Evolutionary conservation across 1,284 basidiomycete genomes (phyloP).

Genomic region (Meripilus lineatus): DNA sequence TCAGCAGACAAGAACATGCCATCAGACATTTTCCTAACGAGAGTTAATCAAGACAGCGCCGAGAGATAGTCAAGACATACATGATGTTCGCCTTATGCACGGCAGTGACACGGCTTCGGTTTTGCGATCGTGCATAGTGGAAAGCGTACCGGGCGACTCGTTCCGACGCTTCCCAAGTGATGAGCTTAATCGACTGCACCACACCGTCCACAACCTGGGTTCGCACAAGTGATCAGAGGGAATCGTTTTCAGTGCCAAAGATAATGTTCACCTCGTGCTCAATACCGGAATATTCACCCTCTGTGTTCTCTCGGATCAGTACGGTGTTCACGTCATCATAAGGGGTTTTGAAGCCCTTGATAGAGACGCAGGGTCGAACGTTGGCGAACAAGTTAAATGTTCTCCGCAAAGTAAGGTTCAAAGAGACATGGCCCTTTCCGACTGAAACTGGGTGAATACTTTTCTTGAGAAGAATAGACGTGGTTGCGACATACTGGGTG

Average conservation of each 20-base stretch:
- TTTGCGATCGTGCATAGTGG: constrained; percentile 89
- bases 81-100: constrained; percentile 99
- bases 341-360: constrained; percentile 96
- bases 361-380: constrained; percentile 94
- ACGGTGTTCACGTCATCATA: constrained; percentile 99
- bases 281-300: constrained; percentile 99
- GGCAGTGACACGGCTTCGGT: constrained; percentile 91
- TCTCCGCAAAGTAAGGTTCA: constrained; percentile 94
- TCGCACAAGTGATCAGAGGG: constrained; percentile 11
- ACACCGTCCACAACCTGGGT: constrained; percentile 89
- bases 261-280: constrained; percentile 79
- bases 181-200: constrained; percentile 99
- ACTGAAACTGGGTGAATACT: constrained; percentile 46
- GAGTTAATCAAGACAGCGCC: constrained; percentile 8
- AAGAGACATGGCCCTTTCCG: constrained; percentile 98
- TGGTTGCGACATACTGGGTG: constrained; percentile 66
- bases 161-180: constrained; percentile 98
- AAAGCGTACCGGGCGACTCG: constrained; percentile 99
- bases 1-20: constrained; percentile 99
- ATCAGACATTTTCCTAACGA: constrained; percentile 93
- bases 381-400: constrained; percentile 99
- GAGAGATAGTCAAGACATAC: constrained; percentile 37
- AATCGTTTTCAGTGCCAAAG: neutral
- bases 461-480: constrained; percentile 13
- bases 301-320: constrained; percentile 98